These are phyloP conservation scores for Tetrahymena elliotti DNA, from an alignment of 73 alveolate species.

Conservation along the genomic window DNA sequence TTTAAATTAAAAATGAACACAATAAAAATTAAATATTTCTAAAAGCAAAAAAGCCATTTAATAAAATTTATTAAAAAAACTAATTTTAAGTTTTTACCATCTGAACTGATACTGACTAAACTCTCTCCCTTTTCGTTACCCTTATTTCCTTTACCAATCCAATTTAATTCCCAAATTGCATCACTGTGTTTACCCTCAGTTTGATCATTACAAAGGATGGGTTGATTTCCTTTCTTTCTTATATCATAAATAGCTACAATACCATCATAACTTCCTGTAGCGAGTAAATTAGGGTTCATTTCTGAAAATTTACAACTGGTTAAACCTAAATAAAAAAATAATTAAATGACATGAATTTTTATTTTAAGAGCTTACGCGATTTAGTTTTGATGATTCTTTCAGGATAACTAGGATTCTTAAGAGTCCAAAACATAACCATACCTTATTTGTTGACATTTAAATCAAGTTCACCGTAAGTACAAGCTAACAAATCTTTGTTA, in stretches of 20 bases:
- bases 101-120: slow-evolving; percentile 76
- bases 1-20: too few species aligned
- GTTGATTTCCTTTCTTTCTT: slow-evolving; percentile 72
- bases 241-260: slow-evolving; percentile 87
- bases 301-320: slow-evolving; percentile 83
- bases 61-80: not conserved
- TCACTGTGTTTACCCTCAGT: slow-evolving; percentile 94
- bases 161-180: slow-evolving; percentile 93
- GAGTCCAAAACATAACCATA: slow-evolving; percentile 90
- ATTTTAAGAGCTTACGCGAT: slow-evolving; percentile 29
- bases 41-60: too few species aligned
- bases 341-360: not conserved
- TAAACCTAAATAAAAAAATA: not conserved
- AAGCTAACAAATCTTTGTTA: slow-evolving; percentile 92
- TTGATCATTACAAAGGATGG: slow-evolving; percentile 86
- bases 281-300: slow-evolving; percentile 88
- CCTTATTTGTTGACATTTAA: slow-evolving; percentile 71
- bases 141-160: slow-evolving; percentile 91
- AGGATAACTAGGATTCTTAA: slow-evolving; percentile 93
- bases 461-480: slow-evolving; percentile 87
- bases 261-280: slow-evolving; percentile 91
- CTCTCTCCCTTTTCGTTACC: slow-evolving; percentile 73
- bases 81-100: slow-evolving; percentile 52
- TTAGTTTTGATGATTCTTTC: slow-evolving; percentile 89
- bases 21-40: too few species aligned